Conservation (phyloP, 2,329 filamentous ascomycete genomes). For the Scedosporium minutisporum region DNA sequence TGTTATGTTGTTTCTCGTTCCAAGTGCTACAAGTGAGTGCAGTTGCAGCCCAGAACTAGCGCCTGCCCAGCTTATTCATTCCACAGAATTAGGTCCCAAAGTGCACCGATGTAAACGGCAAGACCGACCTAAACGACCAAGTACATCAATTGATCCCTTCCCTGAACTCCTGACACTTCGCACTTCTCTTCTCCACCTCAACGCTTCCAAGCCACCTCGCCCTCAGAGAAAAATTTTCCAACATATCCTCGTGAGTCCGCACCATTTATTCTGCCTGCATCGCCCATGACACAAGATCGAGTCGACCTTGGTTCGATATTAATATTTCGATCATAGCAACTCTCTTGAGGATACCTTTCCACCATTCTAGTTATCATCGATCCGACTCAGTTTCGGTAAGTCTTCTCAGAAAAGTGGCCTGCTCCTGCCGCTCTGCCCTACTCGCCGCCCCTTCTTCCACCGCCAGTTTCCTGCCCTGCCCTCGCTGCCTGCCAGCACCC, state of each 20-base stretch:
- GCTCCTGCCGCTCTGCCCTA: neutral
- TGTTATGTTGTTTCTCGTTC: too few relatives aligned
- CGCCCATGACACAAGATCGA: neutral
- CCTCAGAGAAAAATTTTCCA: conserved; percentile 3
- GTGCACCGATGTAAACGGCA: too few relatives aligned
- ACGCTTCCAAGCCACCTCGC: neutral
- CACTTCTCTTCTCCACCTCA: conserved; percentile 3
- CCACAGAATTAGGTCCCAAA: too few relatives aligned
- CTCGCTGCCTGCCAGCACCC: neutral
- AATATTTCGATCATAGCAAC: neutral
- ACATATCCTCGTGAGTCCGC: conserved; percentile 6
- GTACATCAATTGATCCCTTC: neutral
- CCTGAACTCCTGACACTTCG: conserved; percentile 2
- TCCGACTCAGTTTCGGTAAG: too few relatives aligned
- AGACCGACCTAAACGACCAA: neutral
- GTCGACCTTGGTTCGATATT: neutral
- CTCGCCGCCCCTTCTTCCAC: neutral
- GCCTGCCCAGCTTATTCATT: too few relatives aligned
- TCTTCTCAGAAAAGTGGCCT: too few relatives aligned
- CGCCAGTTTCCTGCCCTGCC: neutral
- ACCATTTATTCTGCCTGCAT: neutral
- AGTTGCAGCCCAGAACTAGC: too few relatives aligned
- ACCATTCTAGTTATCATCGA: too few relatives aligned
- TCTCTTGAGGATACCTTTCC: too few relatives aligned
- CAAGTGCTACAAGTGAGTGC: too few relatives aligned